A percentile compares a stretch with the other conserved stretches of the same genome.
These are phyloP conservation scores for Marasmius tenuissimus DNA, from an alignment of 1,284 basidiomycete genomes.

Conservation along the genomic window DNA sequence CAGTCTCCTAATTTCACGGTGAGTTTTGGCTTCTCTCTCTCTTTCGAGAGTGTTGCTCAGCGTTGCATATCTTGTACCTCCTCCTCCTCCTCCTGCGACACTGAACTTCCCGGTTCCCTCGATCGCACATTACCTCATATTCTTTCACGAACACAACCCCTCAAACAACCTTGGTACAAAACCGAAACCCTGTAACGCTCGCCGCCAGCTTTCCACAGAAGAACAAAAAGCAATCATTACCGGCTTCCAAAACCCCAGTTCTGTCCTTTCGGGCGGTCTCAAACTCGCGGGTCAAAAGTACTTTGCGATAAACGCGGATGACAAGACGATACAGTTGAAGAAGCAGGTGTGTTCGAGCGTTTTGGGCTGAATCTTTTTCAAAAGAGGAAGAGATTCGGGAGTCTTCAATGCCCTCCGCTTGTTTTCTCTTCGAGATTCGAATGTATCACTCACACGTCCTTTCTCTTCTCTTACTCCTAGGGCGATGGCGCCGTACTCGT, in stretches of 20 bases:
- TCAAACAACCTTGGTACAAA: no score
- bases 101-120: no score
- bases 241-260: slow-evolving; percentile 50
- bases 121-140: no score
- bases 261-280: slow-evolving; percentile 62
- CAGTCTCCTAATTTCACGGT: slow-evolving; percentile 74
- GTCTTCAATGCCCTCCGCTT: no score
- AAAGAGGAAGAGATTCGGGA: no score
- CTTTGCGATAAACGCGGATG: slow-evolving; percentile 66
- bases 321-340: slow-evolving; percentile 77
- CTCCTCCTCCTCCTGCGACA: no score
- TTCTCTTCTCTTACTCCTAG: slow-evolving; percentile 37
- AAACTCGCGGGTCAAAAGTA: slow-evolving; percentile 79
- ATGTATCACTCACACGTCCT: neutral
- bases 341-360: slow-evolving; percentile 54
- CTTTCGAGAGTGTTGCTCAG: slow-evolving; percentile 2
- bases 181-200: no score
- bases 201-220: slow-evolving; percentile 60
- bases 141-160: no score
- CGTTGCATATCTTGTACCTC: no score
- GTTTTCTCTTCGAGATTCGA: neutral
- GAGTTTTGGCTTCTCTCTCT: slow-evolving; percentile 27
- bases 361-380: no score
- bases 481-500: slow-evolving; percentile 80
- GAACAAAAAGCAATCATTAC: slow-evolving; percentile 74